Evolutionary conservation across 768 basidiomycete species (phyloP).

Genomic region (Fistulinella prunicolor): DNA sequence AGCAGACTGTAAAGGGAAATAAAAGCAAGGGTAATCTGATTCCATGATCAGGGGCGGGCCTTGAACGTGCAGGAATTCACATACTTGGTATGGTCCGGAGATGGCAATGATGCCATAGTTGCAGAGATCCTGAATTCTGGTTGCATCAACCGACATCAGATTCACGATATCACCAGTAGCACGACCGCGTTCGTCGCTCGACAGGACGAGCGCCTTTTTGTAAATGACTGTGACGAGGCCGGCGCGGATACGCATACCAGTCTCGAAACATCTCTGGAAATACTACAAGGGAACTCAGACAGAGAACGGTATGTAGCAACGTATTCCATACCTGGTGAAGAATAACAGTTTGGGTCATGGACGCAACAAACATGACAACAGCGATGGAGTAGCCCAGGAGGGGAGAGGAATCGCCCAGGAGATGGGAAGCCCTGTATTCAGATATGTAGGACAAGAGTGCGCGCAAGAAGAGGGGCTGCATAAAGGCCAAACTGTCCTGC

Average conservation of each 20-base stretch:
- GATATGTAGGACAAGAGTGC: constrained; percentile 80
- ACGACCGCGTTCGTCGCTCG: constrained; percentile 78
- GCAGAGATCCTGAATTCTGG: constrained; percentile 75
- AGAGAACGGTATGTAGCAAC: neutral
- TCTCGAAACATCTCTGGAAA: constrained; percentile 79
- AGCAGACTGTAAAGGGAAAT: constrained; percentile 85
- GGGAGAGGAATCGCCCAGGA: constrained; percentile 30
- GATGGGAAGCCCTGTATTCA: constrained; percentile 52
- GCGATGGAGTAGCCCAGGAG: constrained; percentile 77
- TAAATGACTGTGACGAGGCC: constrained; percentile 87
- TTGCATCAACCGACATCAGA: constrained; percentile 86
- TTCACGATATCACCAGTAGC: constrained; percentile 93
- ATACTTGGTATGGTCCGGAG: constrained; percentile 82
- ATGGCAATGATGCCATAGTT: constrained; percentile 81
- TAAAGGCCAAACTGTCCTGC: constrained; percentile 79
- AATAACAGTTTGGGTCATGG: constrained; percentile 74
- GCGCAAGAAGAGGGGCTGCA: constrained; percentile 85
- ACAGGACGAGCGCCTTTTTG: constrained; percentile 79
- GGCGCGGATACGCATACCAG: constrained; percentile 91
- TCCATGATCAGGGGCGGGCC: neutral
- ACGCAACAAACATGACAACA: constrained; percentile 73
- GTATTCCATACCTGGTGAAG: constrained; percentile 64
- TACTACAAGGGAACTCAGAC: constrained; percentile 46
- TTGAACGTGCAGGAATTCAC: constrained; percentile 1
- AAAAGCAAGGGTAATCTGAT: constrained; percentile 81